These are phyloP conservation scores for Isoetes taiwanensis DNA, from an alignment of 75 land plant genomes.

Conservation along the genomic window DNA sequence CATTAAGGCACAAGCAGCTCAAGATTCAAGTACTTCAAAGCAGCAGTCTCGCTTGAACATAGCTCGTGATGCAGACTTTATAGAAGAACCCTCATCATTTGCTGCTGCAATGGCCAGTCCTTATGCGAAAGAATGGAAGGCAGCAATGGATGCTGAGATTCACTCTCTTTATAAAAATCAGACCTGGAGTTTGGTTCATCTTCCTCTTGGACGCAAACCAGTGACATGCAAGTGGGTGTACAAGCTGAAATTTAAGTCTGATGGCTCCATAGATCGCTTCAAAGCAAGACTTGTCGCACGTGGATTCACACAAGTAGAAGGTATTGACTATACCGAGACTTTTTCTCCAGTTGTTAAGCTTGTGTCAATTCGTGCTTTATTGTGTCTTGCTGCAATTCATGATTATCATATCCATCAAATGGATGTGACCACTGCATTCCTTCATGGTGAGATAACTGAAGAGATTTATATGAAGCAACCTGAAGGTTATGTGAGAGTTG, in stretches of 20 bases:
- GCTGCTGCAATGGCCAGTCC: not conserved
- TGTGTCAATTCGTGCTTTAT: not conserved
- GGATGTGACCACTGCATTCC: conserved; percentile 7
- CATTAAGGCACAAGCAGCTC: not conserved
- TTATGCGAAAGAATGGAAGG: not conserved
- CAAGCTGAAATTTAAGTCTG: not conserved
- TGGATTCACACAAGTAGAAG: not conserved
- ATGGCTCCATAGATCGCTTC: not conserved
- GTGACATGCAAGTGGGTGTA: not conserved
- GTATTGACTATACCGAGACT: not conserved
- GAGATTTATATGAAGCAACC: conserved; percentile 9
- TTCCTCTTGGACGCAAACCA: not conserved
- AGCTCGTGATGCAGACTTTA: no score
- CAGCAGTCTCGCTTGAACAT: not conserved
- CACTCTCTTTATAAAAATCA: not conserved
- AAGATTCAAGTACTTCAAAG: not conserved
- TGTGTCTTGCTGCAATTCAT: not conserved
- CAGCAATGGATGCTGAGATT: not conserved
- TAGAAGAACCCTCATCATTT: not conserved
- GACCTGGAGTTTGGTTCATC: not conserved
- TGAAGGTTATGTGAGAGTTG: conserved; percentile 4
- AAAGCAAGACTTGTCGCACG: not conserved
- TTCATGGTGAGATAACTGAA: conserved; percentile 8
- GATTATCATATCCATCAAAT: not conserved
- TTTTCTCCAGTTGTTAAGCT: not conserved